These are phyloP conservation scores for Penicillium arizonense DNA, from an alignment of 495 filamentous ascomycete genomes.

Conservation along the genomic window DNA sequence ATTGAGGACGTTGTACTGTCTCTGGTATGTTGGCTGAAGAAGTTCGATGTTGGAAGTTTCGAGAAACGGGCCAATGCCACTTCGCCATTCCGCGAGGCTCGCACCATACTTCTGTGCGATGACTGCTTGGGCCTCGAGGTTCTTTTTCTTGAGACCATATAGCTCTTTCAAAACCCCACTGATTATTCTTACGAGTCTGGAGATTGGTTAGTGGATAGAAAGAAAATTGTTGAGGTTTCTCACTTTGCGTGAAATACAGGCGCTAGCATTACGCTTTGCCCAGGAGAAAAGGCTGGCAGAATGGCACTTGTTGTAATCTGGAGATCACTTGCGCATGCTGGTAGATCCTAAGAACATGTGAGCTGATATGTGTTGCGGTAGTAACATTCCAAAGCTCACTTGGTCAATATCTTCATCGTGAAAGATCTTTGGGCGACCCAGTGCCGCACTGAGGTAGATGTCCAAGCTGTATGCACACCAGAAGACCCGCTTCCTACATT, in stretches of 20 bases:
- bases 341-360: conserved; percentile 19
- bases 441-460: conserved; percentile 43
- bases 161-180: conserved; percentile 24
- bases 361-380: background rate
- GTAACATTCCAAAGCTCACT: background rate
- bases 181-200: conserved; percentile 21
- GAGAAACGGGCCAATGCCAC: conserved; percentile 18
- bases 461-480: conserved; percentile 50
- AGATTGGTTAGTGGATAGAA: background rate
- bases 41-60: conserved; percentile 22
- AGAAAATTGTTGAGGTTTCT: background rate
- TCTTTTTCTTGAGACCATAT: conserved; percentile 16
- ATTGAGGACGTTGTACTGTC: conserved; percentile 27
- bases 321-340: conserved; percentile 39
- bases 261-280: conserved; percentile 41
- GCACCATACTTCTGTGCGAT: conserved; percentile 14
- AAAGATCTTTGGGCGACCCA: conserved; percentile 43
- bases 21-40: conserved; percentile 23
- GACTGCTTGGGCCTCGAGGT: conserved; percentile 3
- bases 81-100: conserved; percentile 17
- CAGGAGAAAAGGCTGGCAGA: conserved; percentile 14
- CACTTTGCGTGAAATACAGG: conserved; percentile 37
- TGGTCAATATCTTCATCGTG: conserved; percentile 48
- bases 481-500: conserved; percentile 43
- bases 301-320: conserved; percentile 25